phyloP scores from a whole-genome alignment of 2,329 filamentous ascomycete species.

The Stachybotrys chartarum region DNA sequence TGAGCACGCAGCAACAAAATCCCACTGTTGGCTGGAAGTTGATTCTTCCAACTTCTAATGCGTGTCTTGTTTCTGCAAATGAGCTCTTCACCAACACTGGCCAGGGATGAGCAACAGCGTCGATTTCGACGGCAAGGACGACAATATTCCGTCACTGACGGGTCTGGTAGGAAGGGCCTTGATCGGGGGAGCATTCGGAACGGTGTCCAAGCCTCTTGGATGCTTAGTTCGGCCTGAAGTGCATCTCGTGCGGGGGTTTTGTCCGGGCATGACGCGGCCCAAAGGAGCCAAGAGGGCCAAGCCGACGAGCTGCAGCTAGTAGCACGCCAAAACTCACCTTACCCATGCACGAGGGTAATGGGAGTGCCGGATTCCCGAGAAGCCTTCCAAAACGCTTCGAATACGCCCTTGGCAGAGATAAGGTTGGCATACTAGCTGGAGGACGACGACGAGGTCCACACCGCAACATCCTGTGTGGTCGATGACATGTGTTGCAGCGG shows the following conservation, averaged over 20 bases:
- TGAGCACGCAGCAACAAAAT: too few species aligned
- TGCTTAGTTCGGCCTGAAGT: background rate
- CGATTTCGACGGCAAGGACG: background rate
- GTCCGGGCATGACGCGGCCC: background rate
- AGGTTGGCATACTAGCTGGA: background rate
- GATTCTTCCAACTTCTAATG: background rate
- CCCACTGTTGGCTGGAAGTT: background rate
- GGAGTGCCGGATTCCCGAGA: background rate
- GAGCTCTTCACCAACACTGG: too few species aligned
- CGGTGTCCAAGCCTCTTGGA: background rate
- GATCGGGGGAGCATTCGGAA: background rate
- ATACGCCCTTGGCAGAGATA: background rate
- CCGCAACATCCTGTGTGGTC: background rate
- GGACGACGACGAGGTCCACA: background rate
- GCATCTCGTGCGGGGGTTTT: background rate
- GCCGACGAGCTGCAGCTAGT: background rate
- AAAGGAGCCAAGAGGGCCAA: background rate
- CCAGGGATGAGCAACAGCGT: too few species aligned
- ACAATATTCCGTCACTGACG: background rate
- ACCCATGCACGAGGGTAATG: background rate
- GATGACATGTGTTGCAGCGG: background rate
- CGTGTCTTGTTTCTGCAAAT: background rate
- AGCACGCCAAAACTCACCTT: background rate
- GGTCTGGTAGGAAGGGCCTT: background rate
- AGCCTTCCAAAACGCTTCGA: background rate